Conservation (phyloP, 2,329 filamentous ascomycete genomes). For the Uncinocarpus reesii region DNA sequence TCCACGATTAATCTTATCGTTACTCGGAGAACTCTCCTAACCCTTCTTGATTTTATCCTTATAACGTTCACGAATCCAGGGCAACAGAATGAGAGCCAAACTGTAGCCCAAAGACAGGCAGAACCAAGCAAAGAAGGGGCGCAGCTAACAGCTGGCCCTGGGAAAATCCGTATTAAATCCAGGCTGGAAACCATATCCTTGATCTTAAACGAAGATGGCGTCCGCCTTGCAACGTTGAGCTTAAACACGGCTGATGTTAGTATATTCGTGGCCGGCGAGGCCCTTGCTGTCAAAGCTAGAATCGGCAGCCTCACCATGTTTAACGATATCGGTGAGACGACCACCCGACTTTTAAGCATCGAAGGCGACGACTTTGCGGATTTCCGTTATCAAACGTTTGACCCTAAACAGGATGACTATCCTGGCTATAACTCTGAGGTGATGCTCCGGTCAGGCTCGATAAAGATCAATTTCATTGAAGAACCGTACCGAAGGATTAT, state of each 20-base stretch:
- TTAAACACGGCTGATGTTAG: conserved; percentile 87
- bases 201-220: conserved; percentile 95
- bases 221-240: conserved; percentile 81
- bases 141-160: conserved; percentile 35
- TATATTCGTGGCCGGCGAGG: conserved; percentile 73
- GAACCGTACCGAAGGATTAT: conserved; percentile 98
- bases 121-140: conserved; percentile 22
- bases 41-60: conserved; percentile 84
- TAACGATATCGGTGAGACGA: conserved; percentile 82
- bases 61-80: conserved; percentile 70
- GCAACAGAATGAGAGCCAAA: conserved; percentile 35
- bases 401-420: conserved; percentile 63
- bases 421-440: conserved; percentile 93
- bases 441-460: conserved; percentile 79
- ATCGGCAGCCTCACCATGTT: conserved; percentile 80
- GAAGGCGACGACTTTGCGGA: conserved; percentile 92
- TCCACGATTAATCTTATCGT: conserved; percentile 96
- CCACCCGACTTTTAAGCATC: conserved; percentile 79
- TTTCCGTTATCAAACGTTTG: conserved; percentile 95
- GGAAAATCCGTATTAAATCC: conserved; percentile 86
- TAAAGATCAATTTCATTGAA: conserved; percentile 94
- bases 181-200: conserved; percentile 87
- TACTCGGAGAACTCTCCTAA: conserved; percentile 83
- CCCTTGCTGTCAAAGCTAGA: conserved; percentile 77
- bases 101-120: conserved; percentile 21